These are phyloP conservation scores for Curvularia spicifera DNA, from an alignment of 2,329 filamentous ascomycete genomes.

Conservation along the genomic window DNA sequence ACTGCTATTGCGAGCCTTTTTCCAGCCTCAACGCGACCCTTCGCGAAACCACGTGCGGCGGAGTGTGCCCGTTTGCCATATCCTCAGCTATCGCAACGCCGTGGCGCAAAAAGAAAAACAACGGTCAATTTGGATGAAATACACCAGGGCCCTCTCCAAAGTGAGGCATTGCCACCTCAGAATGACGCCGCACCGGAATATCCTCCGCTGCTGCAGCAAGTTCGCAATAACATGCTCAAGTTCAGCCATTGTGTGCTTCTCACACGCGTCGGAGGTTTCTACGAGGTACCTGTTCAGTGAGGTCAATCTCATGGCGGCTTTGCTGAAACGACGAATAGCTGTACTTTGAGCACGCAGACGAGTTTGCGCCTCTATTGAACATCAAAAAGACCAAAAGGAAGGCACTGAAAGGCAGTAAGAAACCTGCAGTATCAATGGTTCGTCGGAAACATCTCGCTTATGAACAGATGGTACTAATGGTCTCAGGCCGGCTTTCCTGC, in stretches of 20 bases:
- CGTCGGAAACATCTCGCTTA: slow-evolving; percentile 14
- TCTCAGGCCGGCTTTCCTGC: slow-evolving; percentile 85
- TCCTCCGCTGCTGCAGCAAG: slow-evolving; percentile 88
- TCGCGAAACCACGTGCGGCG: slow-evolving; percentile 39
- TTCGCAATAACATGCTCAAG: slow-evolving; percentile 84
- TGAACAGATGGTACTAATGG: slow-evolving; percentile 16
- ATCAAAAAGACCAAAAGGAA: slow-evolving; percentile 84
- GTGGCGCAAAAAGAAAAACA: slow-evolving; percentile 52
- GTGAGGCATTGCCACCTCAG: slow-evolving; percentile 50
- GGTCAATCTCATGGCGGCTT: no score
- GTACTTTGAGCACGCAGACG: slow-evolving; percentile 94
- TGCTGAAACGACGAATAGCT: slow-evolving; percentile 54
- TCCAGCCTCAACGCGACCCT: slow-evolving; percentile 32
- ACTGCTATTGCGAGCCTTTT: slow-evolving; percentile 10
- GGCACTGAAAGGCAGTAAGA: slow-evolving; percentile 63
- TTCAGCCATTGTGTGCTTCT: slow-evolving; percentile 90
- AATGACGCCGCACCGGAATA: slow-evolving; percentile 66
- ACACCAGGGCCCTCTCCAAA: slow-evolving; percentile 62
- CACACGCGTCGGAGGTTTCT: slow-evolving; percentile 93
- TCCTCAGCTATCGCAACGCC: slow-evolving; percentile 27
- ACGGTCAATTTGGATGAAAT: slow-evolving; percentile 52
- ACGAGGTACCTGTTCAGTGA: slow-evolving; percentile 66
- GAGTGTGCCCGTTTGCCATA: slow-evolving; percentile 20
- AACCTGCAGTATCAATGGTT: slow-evolving; percentile 79
- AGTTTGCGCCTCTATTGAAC: slow-evolving; percentile 83